Evolutionary conservation across 2,329 filamentous ascomycete species (phyloP), one percentile per base, ranked within the genome.

Genomic region (Fusarium mundagurra): DNA sequence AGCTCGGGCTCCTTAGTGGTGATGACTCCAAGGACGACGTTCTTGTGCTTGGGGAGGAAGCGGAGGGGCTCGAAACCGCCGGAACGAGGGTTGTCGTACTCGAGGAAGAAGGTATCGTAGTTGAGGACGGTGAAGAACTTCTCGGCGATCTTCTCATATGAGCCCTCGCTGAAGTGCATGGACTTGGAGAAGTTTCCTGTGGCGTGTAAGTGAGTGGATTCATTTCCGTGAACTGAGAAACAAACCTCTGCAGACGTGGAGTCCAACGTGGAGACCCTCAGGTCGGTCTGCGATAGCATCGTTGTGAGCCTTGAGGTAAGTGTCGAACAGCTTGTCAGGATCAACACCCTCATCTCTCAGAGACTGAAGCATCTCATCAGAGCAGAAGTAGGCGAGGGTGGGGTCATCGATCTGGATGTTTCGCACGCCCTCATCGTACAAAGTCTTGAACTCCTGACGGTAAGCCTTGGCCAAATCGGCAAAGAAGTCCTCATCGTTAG

Each of bases 281-380:
- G 92, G 91, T 1, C 90, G 86, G 71, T 86, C 85, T 34, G 85
- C 83, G 76, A 93, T 87, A 80, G 89, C 91, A 80, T 92, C 90
- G 79, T 94, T 94, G 86, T 94, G 93, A 76, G 92, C 89, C 80
- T 89, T 88, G 81, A 94, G 89, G 80, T 94, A 94, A 38, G 89
- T 86, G 75, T 92, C 89, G 58, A 94, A 88, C 72, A 93, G 88
- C 70, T 89, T 88, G 43, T 93, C 90, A 18, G 91, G 86, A 24
- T 90, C 86, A 48, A 87, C 84, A 74, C 92, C 92, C 29, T 87
- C 86, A 64, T 88, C 85, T 83, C 86, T 78, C 64, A 85, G 90
- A 34, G 89, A 89, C 63, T 86, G 83, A 22, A 91, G 83, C 89
- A 92, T 92, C 71, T 90, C 89, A 43, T 92, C 88, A 9, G 89